A percentile compares a stretch with the other conserved stretches of the same genome.
Conservation (phyloP, 1,139 yeast species). For the Suhomyces kunorum region DNA sequence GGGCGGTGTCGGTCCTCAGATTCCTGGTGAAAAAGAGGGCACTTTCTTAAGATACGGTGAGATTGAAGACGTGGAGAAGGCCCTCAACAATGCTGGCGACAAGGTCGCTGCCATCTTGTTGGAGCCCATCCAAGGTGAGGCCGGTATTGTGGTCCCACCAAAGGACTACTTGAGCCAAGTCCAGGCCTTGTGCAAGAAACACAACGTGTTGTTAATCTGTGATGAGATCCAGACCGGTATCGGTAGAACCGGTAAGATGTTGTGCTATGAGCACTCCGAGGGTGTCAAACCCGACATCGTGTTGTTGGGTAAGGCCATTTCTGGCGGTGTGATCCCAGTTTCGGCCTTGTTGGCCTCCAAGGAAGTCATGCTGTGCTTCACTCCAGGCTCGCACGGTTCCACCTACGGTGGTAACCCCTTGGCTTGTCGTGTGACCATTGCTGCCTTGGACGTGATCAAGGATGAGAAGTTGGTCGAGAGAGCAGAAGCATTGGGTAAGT, state of each 20-base stretch:
- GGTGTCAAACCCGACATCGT: conserved; percentile 84
- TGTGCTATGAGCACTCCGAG: conserved; percentile 84
- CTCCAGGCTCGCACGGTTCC: conserved; percentile 97
- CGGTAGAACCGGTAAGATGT: conserved; percentile 94
- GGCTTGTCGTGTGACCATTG: conserved; percentile 91
- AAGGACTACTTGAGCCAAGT: conserved; percentile 74
- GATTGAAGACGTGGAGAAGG: conserved; percentile 83
- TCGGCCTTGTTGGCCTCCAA: conserved; percentile 86
- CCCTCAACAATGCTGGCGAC: conserved; percentile 82
- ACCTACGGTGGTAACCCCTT: conserved; percentile 98
- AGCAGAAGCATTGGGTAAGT: conserved; percentile 68
- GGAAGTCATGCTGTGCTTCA: conserved; percentile 86
- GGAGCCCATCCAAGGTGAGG: conserved; percentile 98
- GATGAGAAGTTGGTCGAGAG: conserved; percentile 87
- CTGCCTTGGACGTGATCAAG: conserved; percentile 86
- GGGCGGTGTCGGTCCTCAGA: conserved; percentile 76
- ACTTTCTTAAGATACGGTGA: conserved; percentile 71
- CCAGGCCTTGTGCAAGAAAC: conserved; percentile 70
- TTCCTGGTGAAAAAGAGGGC: conserved; percentile 61
- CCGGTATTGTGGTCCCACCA: conserved; percentile 96
- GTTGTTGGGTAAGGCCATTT: conserved; percentile 88
- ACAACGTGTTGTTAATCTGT: conserved; percentile 86
- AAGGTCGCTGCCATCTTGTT: conserved; percentile 87
- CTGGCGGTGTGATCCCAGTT: conserved; percentile 94
- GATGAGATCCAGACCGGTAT: conserved; percentile 98